These are phyloP conservation scores for Castanea mollissima DNA, from an alignment of 306 rosid species.

Conservation along the genomic window DNA sequence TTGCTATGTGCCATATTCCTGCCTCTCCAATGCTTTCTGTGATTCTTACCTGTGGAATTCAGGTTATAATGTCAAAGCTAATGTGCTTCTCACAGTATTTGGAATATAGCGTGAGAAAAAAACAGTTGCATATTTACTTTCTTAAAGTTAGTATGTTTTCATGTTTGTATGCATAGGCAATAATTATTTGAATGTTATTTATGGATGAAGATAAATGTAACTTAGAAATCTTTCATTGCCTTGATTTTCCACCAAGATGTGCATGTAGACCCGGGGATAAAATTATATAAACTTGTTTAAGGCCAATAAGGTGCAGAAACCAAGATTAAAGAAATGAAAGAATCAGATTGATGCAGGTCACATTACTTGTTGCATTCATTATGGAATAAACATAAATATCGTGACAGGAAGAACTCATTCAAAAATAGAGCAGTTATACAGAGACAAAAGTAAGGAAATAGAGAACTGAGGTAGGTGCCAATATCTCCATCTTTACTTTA, in stretches of 20 bases:
- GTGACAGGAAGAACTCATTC: too few relatives aligned
- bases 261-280: neutral
- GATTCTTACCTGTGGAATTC: neutral
- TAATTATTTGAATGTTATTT: neutral
- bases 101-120: neutral
- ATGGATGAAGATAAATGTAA: neutral
- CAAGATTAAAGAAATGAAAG: too few relatives aligned
- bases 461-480: too few relatives aligned
- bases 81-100: neutral
- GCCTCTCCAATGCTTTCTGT: neutral
- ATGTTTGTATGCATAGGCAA: neutral
- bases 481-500: too few relatives aligned
- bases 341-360: too few relatives aligned
- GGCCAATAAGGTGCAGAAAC: too few relatives aligned
- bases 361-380: too few relatives aligned
- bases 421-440: too few relatives aligned
- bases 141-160: neutral
- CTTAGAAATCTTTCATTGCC: neutral
- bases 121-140: neutral
- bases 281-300: too few relatives aligned
- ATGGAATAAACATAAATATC: too few relatives aligned
- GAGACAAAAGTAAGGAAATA: too few relatives aligned
- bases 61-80: neutral
- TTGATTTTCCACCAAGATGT: neutral
- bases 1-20: neutral